These are phyloP conservation scores for Cladosporium sp. DNA, from an alignment of 2,329 filamentous ascomycete genomes.

Conservation along the genomic window DNA sequence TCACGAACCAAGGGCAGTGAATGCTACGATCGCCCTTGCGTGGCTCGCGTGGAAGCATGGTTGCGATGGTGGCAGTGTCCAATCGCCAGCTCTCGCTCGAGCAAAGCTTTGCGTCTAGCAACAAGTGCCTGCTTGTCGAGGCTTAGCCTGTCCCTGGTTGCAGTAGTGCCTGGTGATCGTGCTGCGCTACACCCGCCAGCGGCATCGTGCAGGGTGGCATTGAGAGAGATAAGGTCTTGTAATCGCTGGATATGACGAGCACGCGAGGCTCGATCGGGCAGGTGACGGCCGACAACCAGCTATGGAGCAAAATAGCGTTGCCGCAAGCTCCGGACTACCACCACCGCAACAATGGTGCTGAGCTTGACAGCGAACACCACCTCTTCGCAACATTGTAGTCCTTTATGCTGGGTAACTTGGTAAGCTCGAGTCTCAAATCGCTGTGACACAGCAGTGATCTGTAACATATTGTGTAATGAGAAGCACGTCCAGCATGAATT, in stretches of 20 bases:
- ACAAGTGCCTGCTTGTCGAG: conserved; percentile 9
- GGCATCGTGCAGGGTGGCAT: not conserved
- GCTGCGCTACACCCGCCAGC: not conserved
- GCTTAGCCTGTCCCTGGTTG: conserved; percentile 6
- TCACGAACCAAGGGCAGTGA: not conserved
- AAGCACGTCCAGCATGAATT: too few species aligned
- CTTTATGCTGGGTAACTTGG: too few species aligned
- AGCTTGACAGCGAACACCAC: too few species aligned
- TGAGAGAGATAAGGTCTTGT: not conserved
- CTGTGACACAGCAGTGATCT: too few species aligned
- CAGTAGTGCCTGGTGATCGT: not conserved
- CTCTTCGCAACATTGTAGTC: too few species aligned
- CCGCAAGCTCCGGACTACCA: too few species aligned
- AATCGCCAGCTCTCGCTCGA: not conserved
- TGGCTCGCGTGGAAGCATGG: not conserved
- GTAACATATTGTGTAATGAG: too few species aligned
- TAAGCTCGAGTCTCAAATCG: too few species aligned
- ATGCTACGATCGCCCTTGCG: not conserved
- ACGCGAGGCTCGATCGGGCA: not conserved
- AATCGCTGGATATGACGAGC: not conserved
- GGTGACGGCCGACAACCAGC: not conserved
- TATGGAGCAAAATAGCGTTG: too few species aligned
- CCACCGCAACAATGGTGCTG: too few species aligned
- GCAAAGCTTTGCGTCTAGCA: not conserved
- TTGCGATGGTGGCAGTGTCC: not conserved